phyloP scores from a whole-genome alignment of 257 asterid genomes.

The Oldenlandia corymbosa region DNA sequence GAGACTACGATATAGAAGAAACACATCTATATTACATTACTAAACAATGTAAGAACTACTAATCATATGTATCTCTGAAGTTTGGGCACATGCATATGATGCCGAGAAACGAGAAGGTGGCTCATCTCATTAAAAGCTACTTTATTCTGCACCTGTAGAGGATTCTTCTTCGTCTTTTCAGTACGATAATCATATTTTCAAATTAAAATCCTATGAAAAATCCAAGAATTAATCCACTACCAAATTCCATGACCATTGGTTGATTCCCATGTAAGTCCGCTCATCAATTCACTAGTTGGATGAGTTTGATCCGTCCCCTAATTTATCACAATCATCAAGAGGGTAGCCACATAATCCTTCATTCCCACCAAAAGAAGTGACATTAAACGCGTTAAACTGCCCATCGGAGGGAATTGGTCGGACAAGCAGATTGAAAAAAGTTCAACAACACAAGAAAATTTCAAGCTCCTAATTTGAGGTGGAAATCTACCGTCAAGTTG shows the following conservation, averaged over 20 bases:
- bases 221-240: conserved; percentile 6
- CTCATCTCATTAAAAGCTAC: too few species aligned
- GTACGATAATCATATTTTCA: neutral
- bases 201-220: neutral
- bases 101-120: too few species aligned
- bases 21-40: too few species aligned
- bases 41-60: too few species aligned
- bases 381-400: conserved; percentile 19
- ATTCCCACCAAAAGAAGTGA: conserved; percentile 10
- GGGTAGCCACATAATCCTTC: neutral
- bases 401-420: conserved; percentile 24
- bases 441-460: conserved; percentile 18
- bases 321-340: neutral
- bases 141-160: neutral
- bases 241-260: neutral
- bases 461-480: too few species aligned
- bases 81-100: neutral
- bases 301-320: neutral
- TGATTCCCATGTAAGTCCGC: conserved; percentile 7
- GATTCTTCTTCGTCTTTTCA: neutral
- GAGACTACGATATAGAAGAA: too few species aligned
- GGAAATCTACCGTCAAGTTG: conserved; percentile 9
- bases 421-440: conserved; percentile 21
- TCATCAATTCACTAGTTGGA: too few species aligned
- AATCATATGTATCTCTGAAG: neutral